Conservation (phyloP, 306 rosid species). For the cucumber (Cucumis sativus) region DNA sequence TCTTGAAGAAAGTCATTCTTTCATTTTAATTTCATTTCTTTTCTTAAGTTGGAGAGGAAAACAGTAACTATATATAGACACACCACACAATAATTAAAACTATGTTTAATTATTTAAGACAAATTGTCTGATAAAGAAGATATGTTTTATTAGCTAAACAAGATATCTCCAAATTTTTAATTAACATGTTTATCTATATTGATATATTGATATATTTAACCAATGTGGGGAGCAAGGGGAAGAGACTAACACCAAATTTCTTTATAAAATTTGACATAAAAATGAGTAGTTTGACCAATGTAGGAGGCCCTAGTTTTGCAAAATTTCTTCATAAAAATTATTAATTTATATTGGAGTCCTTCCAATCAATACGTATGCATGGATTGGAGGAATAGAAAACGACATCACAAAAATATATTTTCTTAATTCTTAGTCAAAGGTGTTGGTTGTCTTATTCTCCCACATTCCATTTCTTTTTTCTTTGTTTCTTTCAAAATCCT, state of each 20-base stretch:
- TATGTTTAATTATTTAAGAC: neutral
- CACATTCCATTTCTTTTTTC: neutral
- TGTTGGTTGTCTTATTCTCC: neutral
- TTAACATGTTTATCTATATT: neutral
- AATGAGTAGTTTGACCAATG: neutral
- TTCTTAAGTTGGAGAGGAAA: neutral
- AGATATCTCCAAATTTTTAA: neutral
- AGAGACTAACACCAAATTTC: neutral
- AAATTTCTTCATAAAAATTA: neutral
- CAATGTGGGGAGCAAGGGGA: neutral
- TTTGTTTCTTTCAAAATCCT: neutral
- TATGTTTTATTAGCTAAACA: neutral
- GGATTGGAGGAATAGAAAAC: neutral
- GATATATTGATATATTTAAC: neutral
- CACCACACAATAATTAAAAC: neutral
- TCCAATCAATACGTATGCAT: conserved; percentile 1
- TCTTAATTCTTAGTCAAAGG: conserved; percentile 8
- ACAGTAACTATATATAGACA: neutral
- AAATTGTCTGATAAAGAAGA: neutral
- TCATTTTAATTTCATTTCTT: neutral
- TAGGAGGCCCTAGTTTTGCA: neutral
- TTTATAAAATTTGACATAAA: neutral
- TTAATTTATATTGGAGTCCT: neutral
- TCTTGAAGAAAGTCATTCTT: neutral
- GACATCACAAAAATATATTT: neutral